Base-by-base conservation (phyloP, 2,329 filamentous ascomycete genomes). In the Arthroderma sp. region DNA sequence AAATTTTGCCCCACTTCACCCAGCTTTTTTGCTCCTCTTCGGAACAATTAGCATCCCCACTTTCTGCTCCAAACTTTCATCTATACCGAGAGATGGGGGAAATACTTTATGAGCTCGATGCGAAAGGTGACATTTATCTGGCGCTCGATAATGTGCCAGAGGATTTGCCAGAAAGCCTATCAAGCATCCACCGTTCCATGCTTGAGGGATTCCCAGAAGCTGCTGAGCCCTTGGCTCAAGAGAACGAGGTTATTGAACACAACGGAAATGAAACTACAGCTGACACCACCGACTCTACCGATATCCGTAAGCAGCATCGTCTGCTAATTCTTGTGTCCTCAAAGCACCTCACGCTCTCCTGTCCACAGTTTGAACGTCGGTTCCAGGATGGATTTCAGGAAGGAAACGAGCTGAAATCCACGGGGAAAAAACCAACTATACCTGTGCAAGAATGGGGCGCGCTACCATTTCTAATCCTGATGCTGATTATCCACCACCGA, bases 401-500 rank as follows among this genome's bases (percentile, higher is more conserved):
- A 9, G 30, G 10, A 31, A 6, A 4, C 37, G 31, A 15, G 11
- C 31, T 29, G 41, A 6, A 6, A 30, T 28, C 3, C 5, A 22
- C 2, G 15, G 4, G 7, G 10, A 36, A 22, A 22, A 22, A 22
- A 22, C 15, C 3, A 22, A 22, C 15, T 22, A 22, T 22, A 22
- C 15, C 7, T n/a, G 34, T 27, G 33, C 28, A 37, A 38, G 34
- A 32, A 28, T 43, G 41, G 41, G 11, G 42, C 9, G 22, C 38
- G 1, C 31, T 32, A 9, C 4, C 40, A 6, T 38, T 45, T 28
- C 28, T 47, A 15, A 47, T 47, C 8, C 38, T 47, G 2, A 38
- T 47, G 42, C 40, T 41, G 10, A 41, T 44, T 22, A 42, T 47
- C 33, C 46, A 47, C 36, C 37, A 38, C 2, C 40, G 28, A 9